These are phyloP conservation scores for Pyricularia pennisetigena DNA, from an alignment of 2,329 filamentous ascomycete genomes.

Conservation along the genomic window DNA sequence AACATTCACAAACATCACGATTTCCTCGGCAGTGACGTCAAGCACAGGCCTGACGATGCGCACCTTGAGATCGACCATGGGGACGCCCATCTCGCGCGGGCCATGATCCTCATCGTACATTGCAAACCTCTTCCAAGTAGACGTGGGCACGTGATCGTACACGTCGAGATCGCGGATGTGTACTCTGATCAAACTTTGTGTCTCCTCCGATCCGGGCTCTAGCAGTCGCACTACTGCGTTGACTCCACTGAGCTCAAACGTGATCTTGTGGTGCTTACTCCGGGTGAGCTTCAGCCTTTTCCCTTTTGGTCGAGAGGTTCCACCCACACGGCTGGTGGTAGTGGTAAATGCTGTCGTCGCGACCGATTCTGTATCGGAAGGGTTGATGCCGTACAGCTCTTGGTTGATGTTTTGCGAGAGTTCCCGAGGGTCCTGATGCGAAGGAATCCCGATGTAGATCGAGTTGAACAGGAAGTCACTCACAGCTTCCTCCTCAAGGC, in stretches of 20 bases:
- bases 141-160: slow-evolving; percentile 88
- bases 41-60: slow-evolving; percentile 80
- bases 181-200: slow-evolving; percentile 78
- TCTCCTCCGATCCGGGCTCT: slow-evolving; percentile 66
- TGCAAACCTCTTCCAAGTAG: slow-evolving; percentile 96
- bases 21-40: slow-evolving; percentile 77
- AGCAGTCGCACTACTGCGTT: slow-evolving; percentile 76
- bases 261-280: slow-evolving; percentile 89
- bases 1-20: slow-evolving; percentile 70
- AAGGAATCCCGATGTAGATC: slow-evolving; percentile 89
- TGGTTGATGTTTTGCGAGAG: slow-evolving; percentile 78
- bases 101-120: slow-evolving; percentile 85
- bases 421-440: slow-evolving; percentile 75
- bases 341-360: slow-evolving; percentile 54
- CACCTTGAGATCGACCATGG: slow-evolving; percentile 84
- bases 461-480: slow-evolving; percentile 97
- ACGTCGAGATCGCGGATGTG: slow-evolving; percentile 77
- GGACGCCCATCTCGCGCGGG: slow-evolving; percentile 75
- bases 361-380: slow-evolving; percentile 78
- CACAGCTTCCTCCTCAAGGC: slow-evolving; percentile 72
- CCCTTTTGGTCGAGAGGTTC: slow-evolving; percentile 20
- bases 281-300: slow-evolving; percentile 68
- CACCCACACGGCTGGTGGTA: slow-evolving; percentile 29
- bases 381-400: slow-evolving; percentile 67
- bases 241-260: slow-evolving; percentile 82